phyloP scores from a whole-genome alignment of 1,284 basidiomycete species.

The Ganoderma sinense region DNA sequence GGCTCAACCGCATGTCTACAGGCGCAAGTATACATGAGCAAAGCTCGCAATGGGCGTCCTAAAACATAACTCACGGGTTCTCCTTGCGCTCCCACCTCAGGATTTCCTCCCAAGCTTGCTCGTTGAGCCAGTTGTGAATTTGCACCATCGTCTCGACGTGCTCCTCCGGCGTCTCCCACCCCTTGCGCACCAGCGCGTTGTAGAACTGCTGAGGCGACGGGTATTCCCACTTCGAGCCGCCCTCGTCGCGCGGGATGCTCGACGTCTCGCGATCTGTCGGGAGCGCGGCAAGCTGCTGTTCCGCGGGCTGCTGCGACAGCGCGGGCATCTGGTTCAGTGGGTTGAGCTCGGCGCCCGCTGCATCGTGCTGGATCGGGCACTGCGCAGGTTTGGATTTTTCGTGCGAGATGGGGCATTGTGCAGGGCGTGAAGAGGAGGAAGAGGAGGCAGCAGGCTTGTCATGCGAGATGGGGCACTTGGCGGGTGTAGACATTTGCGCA shows the following conservation, averaged over 20 bases:
- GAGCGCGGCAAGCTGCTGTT: slow-evolving; percentile 66
- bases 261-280: slow-evolving; percentile 83
- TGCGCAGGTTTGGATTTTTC: slow-evolving; percentile 38
- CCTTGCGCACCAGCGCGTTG: slow-evolving; percentile 96
- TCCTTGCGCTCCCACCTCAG: slow-evolving; percentile 89
- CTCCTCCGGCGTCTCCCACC: slow-evolving; percentile 98
- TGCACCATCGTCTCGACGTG: slow-evolving; percentile 97
- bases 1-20: slow-evolving; percentile 52
- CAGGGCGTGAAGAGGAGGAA: slow-evolving; percentile 34
- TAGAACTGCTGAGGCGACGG: slow-evolving; percentile 99
- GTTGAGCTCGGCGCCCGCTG: slow-evolving; percentile 53
- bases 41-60: background rate
- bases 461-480: slow-evolving; percentile 57
- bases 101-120: slow-evolving; percentile 96
- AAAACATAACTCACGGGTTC: slow-evolving; percentile 51
- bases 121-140: slow-evolving; percentile 98
- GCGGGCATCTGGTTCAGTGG: slow-evolving; percentile 92
- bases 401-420: slow-evolving; percentile 57
- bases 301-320: slow-evolving; percentile 74
- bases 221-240: slow-evolving; percentile 85
- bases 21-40: background rate
- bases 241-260: slow-evolving; percentile 82
- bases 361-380: slow-evolving; percentile 59
- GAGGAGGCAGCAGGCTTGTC: slow-evolving; percentile 28
- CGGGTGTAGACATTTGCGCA: slow-evolving; percentile 28